phyloP scores from a whole-genome alignment of 179 eudicot species.

The Drosera spatulata region DNA sequence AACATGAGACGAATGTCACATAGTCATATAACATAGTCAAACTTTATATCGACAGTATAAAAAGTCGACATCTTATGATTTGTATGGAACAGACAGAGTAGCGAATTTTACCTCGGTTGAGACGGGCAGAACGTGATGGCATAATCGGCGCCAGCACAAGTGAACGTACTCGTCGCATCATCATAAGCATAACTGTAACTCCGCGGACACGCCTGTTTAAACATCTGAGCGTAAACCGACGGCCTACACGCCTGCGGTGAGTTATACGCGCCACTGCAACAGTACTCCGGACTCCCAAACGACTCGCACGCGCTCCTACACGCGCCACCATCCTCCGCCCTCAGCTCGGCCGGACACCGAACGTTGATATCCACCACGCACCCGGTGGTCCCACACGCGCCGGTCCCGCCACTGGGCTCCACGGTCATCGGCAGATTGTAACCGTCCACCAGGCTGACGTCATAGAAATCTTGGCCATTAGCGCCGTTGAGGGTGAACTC shows the following conservation, averaged over 20 bases:
- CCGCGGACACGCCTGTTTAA: slow-evolving; percentile 74
- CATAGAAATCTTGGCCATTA: slow-evolving; percentile 72
- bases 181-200: slow-evolving; percentile 93
- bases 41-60: too few species aligned
- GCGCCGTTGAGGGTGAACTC: slow-evolving; percentile 42
- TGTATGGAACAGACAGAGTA: too few species aligned
- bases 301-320: slow-evolving; percentile 97
- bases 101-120: too few species aligned
- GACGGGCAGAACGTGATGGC: slow-evolving; percentile 85
- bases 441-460: slow-evolving; percentile 89
- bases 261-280: slow-evolving; percentile 67
- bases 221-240: slow-evolving; percentile 50
- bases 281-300: slow-evolving; percentile 61
- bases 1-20: too few species aligned
- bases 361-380: slow-evolving; percentile 69
- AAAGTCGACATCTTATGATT: too few species aligned
- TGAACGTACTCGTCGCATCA: slow-evolving; percentile 81
- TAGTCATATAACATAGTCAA: too few species aligned
- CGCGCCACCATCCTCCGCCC: slow-evolving; percentile 42
- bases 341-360: slow-evolving; percentile 50
- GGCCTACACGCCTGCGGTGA: slow-evolving; percentile 72
- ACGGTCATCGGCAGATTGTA: slow-evolving; percentile 69
- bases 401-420: slow-evolving; percentile 34
- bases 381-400: slow-evolving; percentile 69
- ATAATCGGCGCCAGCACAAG: slow-evolving; percentile 75